Evolutionary conservation across 345 rosid genomes (phyloP).

Genomic region (Pistacia atlantica): DNA sequence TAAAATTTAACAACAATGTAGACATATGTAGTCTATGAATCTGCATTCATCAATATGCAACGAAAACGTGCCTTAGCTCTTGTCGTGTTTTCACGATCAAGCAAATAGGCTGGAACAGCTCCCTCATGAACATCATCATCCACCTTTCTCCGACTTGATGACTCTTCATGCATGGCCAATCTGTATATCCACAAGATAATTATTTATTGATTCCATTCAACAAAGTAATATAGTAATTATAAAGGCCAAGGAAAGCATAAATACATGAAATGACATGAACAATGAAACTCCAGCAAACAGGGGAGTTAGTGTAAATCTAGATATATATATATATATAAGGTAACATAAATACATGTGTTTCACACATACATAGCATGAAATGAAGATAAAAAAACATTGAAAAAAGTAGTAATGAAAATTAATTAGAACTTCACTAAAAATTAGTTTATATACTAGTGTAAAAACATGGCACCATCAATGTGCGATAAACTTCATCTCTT

Average conservation of each 20-base stretch:
- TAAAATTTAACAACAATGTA: background rate
- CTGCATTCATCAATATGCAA: background rate
- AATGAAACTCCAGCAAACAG: background rate
- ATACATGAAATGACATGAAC: background rate
- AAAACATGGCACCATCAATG: background rate
- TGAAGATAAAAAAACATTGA: background rate
- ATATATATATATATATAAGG: background rate
- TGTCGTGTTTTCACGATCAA: slow-evolving; percentile 88
- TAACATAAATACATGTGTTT: background rate
- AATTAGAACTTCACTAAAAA: background rate
- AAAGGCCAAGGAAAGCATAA: background rate
- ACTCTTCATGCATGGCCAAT: slow-evolving; percentile 93
- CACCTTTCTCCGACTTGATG: slow-evolving; percentile 73
- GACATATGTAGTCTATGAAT: background rate
- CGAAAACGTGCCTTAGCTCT: slow-evolving; percentile 64
- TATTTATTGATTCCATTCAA: background rate
- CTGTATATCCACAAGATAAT: slow-evolving; percentile 33
- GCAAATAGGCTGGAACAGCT: slow-evolving; percentile 91
- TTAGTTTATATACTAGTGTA: background rate
- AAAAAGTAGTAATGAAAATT: background rate
- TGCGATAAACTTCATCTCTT: background rate
- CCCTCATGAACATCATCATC: slow-evolving; percentile 93
- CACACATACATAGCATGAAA: background rate
- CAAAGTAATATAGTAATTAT: background rate
- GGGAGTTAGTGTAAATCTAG: background rate